Evolutionary conservation across 192 early-diverging fungal species (phyloP).

Genomic region (Backusella morwellensis): DNA sequence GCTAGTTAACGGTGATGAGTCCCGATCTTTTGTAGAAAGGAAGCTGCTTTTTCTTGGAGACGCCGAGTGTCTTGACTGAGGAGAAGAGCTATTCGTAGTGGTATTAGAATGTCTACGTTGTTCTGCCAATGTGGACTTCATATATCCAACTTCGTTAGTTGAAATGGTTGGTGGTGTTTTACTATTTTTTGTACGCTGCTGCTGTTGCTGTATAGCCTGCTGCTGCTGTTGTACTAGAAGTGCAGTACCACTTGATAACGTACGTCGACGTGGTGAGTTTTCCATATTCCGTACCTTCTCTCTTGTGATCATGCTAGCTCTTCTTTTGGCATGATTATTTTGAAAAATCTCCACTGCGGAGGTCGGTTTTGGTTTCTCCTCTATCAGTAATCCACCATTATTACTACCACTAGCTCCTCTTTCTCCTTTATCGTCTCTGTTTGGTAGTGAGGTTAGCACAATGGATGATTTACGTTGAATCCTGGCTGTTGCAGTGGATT

Average conservation of each 20-base stretch:
- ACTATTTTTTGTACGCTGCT: neutral
- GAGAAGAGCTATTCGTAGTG: neutral
- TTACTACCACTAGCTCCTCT: neutral
- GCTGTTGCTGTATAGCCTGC: neutral
- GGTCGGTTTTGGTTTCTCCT: neutral
- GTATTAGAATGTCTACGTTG: constrained; percentile 16
- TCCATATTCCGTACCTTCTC: neutral
- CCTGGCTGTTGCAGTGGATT: neutral
- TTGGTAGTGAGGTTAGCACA: neutral
- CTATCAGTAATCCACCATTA: neutral
- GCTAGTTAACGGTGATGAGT: neutral
- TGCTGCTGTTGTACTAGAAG: neutral
- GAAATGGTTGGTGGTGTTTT: neutral
- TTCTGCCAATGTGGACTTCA: constrained; percentile 9
- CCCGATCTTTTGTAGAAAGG: neutral
- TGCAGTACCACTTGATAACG: constrained; percentile 14
- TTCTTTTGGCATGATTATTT: neutral
- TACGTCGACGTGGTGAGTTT: constrained; percentile 10
- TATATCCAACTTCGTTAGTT: constrained; percentile 6
- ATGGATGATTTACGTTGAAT: neutral
- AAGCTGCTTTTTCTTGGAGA: constrained; percentile 1
- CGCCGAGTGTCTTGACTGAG: neutral
- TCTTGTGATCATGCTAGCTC: constrained; percentile 4
- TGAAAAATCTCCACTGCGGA: neutral
- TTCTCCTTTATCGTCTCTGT: neutral